Percentiles rank a stretch among this genome's conserved stretches.
These are phyloP conservation scores for Tylopilus subfusipes DNA, from an alignment of 768 basidiomycete species.

Conservation along the genomic window DNA sequence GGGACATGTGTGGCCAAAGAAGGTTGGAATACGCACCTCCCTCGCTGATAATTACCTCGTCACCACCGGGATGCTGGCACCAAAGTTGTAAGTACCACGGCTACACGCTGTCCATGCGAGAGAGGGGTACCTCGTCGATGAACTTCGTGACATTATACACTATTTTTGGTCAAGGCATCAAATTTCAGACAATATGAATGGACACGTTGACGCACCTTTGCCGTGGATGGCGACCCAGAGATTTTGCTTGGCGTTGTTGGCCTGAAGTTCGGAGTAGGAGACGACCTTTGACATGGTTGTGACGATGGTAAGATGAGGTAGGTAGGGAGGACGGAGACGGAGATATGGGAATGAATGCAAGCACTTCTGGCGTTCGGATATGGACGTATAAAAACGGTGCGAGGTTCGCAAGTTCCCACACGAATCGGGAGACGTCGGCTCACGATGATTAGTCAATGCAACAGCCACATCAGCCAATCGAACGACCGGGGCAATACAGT, in stretches of 20 bases:
- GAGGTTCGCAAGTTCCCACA: constrained; percentile 29
- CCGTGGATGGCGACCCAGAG: constrained; percentile 81
- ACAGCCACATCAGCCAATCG: not conserved
- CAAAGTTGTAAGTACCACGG: constrained; percentile 4
- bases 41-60: constrained; percentile 95
- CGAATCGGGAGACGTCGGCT: constrained; percentile 1
- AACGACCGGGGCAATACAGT: not conserved
- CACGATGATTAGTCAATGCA: not conserved
- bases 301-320: constrained; percentile 7
- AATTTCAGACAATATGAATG: not conserved
- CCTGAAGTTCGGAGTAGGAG: constrained; percentile 73
- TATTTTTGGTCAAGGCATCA: constrained; percentile 31
- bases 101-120: not conserved
- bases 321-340: constrained; percentile 9
- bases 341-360: constrained; percentile 3
- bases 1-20: not conserved
- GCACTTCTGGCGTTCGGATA: constrained; percentile 1
- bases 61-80: constrained; percentile 89
- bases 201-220: constrained; percentile 55
- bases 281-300: constrained; percentile 49
- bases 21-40: constrained; percentile 57
- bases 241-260: constrained; percentile 67
- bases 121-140: constrained; percentile 76
- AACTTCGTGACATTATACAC: constrained; percentile 95
- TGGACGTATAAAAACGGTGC: constrained; percentile 16